phyloP scores from a whole-genome alignment of 1,284 basidiomycete genomes.

The Trichosporon sp. region DNA sequence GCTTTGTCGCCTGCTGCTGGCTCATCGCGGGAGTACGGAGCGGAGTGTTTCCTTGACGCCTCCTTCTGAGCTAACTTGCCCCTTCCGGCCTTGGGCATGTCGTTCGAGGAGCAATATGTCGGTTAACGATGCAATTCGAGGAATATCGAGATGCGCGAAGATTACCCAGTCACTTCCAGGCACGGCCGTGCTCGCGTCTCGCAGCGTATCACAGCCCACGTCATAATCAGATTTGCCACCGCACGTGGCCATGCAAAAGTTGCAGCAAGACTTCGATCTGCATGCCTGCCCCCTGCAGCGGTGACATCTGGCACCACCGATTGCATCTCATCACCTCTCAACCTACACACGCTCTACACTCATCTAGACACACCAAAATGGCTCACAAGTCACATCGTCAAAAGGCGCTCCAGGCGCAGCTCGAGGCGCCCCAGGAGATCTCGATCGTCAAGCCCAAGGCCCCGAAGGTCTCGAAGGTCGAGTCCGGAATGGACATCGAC shows the following conservation, averaged over 20 bases:
- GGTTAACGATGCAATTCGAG: background rate
- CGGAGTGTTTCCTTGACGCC: background rate
- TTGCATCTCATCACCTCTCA: background rate
- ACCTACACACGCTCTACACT: background rate
- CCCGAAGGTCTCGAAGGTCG: conserved; percentile 29
- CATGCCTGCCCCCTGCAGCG: background rate
- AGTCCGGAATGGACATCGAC: conserved; percentile 38
- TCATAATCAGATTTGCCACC: conserved; percentile 22
- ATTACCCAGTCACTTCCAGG: background rate
- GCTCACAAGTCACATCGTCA: conserved; percentile 57
- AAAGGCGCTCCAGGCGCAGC: conserved; percentile 55
- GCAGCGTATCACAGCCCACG: conserved; percentile 5
- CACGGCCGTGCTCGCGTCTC: background rate
- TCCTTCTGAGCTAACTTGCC: background rate
- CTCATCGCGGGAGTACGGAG: conserved; percentile 7
- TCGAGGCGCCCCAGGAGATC: conserved; percentile 52
- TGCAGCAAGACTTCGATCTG: conserved; percentile 11
- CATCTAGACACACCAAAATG: conserved; percentile 37
- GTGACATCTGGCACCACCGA: conserved; percentile 1
- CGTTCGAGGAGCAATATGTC: background rate
- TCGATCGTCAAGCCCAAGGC: conserved; percentile 46
- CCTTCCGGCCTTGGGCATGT: conserved; percentile 23
- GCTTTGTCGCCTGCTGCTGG: background rate
- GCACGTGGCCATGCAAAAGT: conserved; percentile 25
- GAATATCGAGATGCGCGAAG: no score